Evolutionary conservation across 805 yeast genomes (phyloP).

Genomic region (Metschnikowia chrysomelidarum): DNA sequence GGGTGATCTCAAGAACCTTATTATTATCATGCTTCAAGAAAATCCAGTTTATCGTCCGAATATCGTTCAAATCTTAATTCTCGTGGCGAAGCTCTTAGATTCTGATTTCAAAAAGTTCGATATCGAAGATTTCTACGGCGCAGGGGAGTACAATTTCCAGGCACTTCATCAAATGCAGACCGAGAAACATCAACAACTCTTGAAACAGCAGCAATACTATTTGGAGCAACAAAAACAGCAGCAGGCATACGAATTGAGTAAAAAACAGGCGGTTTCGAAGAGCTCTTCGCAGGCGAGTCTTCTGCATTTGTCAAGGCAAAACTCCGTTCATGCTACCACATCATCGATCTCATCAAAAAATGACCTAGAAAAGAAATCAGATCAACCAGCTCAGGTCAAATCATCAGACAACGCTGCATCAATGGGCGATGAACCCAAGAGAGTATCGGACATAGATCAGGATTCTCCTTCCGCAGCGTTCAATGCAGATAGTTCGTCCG

Average conservation of each 20-base stretch:
- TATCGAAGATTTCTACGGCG: constrained; percentile 44
- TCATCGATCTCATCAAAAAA: too few species aligned
- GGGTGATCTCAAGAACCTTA: constrained; percentile 68
- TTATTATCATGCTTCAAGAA: constrained; percentile 76
- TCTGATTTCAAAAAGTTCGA: constrained; percentile 28
- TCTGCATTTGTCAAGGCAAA: constrained; percentile 8
- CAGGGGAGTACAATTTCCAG: constrained; percentile 56
- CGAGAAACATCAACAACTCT: constrained; percentile 32
- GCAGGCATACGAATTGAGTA: constrained; percentile 19
- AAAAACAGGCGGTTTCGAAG: constrained; percentile 18
- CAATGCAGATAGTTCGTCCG: constrained; percentile 3
- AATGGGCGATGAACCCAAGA: too few species aligned
- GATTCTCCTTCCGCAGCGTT: too few species aligned
- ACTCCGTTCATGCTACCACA: constrained; percentile 8
- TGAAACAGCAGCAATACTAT: constrained; percentile 38
- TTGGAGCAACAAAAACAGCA: constrained; percentile 39
- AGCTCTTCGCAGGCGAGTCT: constrained; percentile 12
- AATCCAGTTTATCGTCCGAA: constrained; percentile 84
- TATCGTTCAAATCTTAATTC: constrained; percentile 74
- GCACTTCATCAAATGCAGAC: constrained; percentile 52
- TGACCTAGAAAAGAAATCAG: too few species aligned
- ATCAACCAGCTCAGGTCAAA: too few species aligned
- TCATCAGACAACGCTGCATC: too few species aligned
- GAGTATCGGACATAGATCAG: too few species aligned
- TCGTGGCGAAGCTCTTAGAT: constrained; percentile 51